phyloP scores from a whole-genome alignment of 371 early-diverging fungal species.

The Mucor mucedo region DNA sequence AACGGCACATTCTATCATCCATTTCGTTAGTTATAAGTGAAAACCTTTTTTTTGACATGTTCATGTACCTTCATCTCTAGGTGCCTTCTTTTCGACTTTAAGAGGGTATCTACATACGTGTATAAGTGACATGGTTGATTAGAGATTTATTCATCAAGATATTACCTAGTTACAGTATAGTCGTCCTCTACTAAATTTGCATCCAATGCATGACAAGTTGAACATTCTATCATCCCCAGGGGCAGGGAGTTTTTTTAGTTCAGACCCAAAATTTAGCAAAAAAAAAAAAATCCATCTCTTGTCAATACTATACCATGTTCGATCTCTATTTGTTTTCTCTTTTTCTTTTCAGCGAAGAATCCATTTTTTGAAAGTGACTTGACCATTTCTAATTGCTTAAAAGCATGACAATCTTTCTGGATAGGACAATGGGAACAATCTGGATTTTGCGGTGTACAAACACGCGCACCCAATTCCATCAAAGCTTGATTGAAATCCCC shows the following conservation, averaged over 20 bases:
- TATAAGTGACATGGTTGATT: background rate
- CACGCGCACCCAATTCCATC: conserved; percentile 85
- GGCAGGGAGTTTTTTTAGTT: too few species aligned
- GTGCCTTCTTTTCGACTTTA: conserved; percentile 65
- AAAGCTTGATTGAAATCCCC: conserved; percentile 86
- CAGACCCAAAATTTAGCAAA: background rate
- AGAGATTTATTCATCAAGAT: background rate
- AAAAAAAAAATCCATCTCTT: background rate
- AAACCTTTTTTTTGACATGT: too few species aligned
- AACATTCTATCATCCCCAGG: conserved; percentile 26
- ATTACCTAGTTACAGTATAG: conserved; percentile 39
- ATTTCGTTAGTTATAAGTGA: too few species aligned
- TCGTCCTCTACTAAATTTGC: conserved; percentile 33
- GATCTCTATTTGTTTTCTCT: conserved; percentile 20
- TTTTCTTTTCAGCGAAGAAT: conserved; percentile 35
- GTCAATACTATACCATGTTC: conserved; percentile 29
- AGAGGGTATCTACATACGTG: conserved; percentile 55
- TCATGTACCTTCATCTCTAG: conserved; percentile 65
- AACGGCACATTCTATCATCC: conserved; percentile 60
- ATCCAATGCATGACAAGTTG: conserved; percentile 36
- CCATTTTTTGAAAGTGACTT: conserved; percentile 24
- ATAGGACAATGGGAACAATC: conserved; percentile 73
- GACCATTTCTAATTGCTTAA: conserved; percentile 45
- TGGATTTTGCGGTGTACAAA: conserved; percentile 81
- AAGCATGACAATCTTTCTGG: conserved; percentile 61